Percentiles rank a stretch among this genome's conserved stretches.
phyloP scores from a whole-genome alignment of 768 basidiomycete species.

The Suillus tomentosus region DNA sequence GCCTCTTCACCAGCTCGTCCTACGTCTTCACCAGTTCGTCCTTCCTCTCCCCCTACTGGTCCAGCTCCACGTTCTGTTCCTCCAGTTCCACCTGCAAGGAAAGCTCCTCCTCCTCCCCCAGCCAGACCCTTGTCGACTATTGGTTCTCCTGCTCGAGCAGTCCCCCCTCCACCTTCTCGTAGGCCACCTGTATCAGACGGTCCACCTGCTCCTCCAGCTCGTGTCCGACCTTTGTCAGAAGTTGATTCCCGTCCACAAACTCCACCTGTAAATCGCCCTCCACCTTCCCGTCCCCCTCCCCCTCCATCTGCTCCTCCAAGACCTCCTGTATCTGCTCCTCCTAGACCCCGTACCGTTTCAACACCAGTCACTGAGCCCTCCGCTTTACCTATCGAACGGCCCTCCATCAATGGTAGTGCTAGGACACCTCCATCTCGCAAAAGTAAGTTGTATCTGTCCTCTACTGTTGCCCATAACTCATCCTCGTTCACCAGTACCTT shows the following conservation, averaged over 20 bases:
- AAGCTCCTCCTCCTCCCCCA: conserved; percentile 48
- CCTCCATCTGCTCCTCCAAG: conserved; percentile 14
- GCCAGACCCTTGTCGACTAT: conserved; percentile 40
- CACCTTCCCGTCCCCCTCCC: conserved; percentile 19
- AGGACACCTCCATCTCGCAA: conserved; percentile 44
- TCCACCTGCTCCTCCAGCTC: conserved; percentile 36
- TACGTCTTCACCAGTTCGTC: conserved; percentile 26
- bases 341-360: conserved; percentile 29
- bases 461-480: conserved; percentile 14
- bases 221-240: conserved; percentile 48
- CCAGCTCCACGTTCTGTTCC: conserved; percentile 23
- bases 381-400: conserved; percentile 15
- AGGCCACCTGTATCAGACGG: conserved; percentile 32
- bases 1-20: conserved; percentile 26
- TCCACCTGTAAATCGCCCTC: conserved; percentile 26
- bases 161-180: conserved; percentile 45
- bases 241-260: conserved; percentile 37
- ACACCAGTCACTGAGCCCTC: conserved; percentile 25
- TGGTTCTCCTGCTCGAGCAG: conserved; percentile 31
- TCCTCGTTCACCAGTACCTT: conserved; percentile 42
- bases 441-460: conserved; percentile 41
- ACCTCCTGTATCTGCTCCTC: conserved; percentile 20
- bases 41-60: conserved; percentile 29
- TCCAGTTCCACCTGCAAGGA: conserved; percentile 38
- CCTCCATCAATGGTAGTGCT: conserved; percentile 21